Percentiles rank a stretch among this genome's conserved stretches.
Conservation (phyloP, 139 green algal genomes). For the Chlorella sp. region DNA sequence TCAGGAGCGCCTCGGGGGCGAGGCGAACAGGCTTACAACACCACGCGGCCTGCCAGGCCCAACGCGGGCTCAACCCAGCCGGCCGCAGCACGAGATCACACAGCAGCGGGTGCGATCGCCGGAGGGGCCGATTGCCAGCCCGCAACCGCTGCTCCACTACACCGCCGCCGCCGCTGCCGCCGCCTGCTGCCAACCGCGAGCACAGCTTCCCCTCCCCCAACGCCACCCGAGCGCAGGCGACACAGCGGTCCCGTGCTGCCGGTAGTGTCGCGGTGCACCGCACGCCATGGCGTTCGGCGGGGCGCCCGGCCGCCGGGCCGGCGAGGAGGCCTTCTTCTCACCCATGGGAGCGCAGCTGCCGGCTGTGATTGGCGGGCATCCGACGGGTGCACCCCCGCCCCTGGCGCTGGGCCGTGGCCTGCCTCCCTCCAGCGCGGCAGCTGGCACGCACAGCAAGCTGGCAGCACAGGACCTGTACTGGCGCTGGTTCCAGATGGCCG, state of each 20-base stretch:
- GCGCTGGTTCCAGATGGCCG: slow-evolving; percentile 49
- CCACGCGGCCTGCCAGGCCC: too few species aligned
- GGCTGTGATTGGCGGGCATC: neutral
- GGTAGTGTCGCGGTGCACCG: neutral
- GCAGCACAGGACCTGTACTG: slow-evolving; percentile 35
- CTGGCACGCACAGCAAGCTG: slow-evolving; percentile 17
- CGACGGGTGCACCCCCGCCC: neutral
- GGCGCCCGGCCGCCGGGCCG: neutral
- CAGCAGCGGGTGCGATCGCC: too few species aligned
- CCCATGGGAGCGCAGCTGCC: slow-evolving; percentile 11
- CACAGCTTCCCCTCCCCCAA: too few species aligned
- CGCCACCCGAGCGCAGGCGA: too few species aligned
- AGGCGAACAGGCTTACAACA: too few species aligned
- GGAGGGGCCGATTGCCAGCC: too few species aligned
- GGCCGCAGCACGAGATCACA: too few species aligned
- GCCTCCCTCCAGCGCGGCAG: neutral
- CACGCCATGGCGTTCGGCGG: neutral
- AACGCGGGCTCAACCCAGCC: too few species aligned
- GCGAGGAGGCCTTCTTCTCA: slow-evolving; percentile 16
- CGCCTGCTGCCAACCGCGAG: too few species aligned
- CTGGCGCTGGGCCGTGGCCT: neutral
- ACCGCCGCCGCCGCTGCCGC: too few species aligned
- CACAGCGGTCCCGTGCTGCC: neutral
- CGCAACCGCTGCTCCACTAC: too few species aligned
- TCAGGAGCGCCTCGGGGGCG: too few species aligned